phyloP scores from a whole-genome alignment of 2,329 filamentous ascomycete genomes.

The Aureobasidium mangrovei region DNA sequence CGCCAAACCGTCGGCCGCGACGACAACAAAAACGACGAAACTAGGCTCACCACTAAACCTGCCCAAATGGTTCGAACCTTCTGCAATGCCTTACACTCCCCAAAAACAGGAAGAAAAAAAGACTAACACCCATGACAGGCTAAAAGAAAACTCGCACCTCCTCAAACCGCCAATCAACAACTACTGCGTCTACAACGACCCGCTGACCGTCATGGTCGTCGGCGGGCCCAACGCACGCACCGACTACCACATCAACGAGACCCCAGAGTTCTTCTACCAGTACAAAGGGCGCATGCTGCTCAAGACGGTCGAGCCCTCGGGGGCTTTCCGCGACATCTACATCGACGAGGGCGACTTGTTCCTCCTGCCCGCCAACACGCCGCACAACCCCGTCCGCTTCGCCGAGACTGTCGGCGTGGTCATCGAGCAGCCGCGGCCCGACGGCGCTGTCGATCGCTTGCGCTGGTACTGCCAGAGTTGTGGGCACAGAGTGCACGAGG shows the following conservation, averaged over 20 bases:
- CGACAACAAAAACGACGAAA: not conserved
- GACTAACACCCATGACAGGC: conserved; percentile 47
- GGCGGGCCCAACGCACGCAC: conserved; percentile 92
- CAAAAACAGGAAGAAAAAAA: no score
- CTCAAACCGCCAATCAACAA: conserved; percentile 94
- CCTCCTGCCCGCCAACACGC: conserved; percentile 84
- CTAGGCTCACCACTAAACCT: conserved; percentile 33
- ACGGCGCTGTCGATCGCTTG: conserved; percentile 64
- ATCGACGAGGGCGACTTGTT: conserved; percentile 94
- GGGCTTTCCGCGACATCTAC: conserved; percentile 68
- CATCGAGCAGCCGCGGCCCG: conserved; percentile 72
- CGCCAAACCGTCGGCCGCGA: not conserved
- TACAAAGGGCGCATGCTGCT: conserved; percentile 88
- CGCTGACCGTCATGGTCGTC: conserved; percentile 84
- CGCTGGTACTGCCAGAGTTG: conserved; percentile 83
- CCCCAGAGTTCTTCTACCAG: conserved; percentile 97
- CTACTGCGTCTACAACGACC: conserved; percentile 87
- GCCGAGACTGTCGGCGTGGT: conserved; percentile 90
- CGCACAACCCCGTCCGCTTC: conserved; percentile 91
- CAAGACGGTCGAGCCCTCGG: conserved; percentile 66
- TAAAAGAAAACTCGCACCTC: conserved; percentile 83
- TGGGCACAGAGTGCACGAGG: conserved; percentile 69
- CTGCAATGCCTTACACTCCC: not conserved
- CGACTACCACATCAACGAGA: conserved; percentile 97
- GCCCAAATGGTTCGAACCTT: conserved; percentile 33